A percentile compares a stretch with the other conserved stretches of the same genome.
Conservation (phyloP, 116 monocot species). For the Iris pallida region DNA sequence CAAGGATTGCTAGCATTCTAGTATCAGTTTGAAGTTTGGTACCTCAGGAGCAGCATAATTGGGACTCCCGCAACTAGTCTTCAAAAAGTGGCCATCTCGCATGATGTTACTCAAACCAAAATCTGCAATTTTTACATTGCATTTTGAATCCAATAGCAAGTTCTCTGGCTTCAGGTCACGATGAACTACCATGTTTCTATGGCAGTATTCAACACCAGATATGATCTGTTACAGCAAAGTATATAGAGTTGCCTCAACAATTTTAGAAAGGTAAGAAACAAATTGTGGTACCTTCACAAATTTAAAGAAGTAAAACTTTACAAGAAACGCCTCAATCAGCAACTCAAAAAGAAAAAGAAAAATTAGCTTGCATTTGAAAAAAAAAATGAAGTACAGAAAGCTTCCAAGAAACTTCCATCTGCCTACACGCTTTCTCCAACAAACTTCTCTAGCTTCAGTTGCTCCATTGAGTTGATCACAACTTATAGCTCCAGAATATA, state of each 20-base stretch:
- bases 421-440: too few species aligned
- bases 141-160: conserved; percentile 47
- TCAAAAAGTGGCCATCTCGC: conserved; percentile 49
- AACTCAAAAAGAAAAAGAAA: background rate
- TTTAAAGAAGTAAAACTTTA: background rate
- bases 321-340: background rate
- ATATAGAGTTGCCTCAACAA: background rate
- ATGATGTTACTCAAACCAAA: conserved; percentile 53
- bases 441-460: too few species aligned
- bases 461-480: too few species aligned
- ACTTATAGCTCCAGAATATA: too few species aligned
- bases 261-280: background rate
- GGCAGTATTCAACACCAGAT: conserved; percentile 56
- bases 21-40: background rate
- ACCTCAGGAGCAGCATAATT: conserved; percentile 64
- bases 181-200: conserved; percentile 54
- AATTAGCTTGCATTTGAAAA: background rate
- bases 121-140: conserved; percentile 60
- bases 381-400: background rate
- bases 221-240: conserved; percentile 34
- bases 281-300: background rate
- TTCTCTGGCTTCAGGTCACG: conserved; percentile 58
- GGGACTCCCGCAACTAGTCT: conserved; percentile 50
- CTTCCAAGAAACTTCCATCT: background rate
- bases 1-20: background rate